Evolutionary conservation across 2,329 filamentous ascomycete species (phyloP).

Genomic region (Sporothrix luriei): DNA sequence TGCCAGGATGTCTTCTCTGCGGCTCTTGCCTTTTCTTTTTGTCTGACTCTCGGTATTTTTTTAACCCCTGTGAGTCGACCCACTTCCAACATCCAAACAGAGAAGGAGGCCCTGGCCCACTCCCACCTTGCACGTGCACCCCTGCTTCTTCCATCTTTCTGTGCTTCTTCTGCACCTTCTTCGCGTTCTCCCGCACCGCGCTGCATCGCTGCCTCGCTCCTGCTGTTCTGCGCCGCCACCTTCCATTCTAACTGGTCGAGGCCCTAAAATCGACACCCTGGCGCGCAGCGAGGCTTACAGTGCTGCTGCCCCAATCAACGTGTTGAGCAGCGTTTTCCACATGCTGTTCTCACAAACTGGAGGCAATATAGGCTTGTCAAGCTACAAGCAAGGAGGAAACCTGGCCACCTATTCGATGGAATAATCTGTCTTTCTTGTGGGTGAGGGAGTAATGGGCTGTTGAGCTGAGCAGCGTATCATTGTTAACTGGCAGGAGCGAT

Average conservation of each 20-base stretch:
- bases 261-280: constrained; percentile 4
- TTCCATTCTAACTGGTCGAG: constrained; percentile 7
- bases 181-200: not conserved
- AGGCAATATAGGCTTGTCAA: no score
- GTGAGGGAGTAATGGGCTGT: not conserved
- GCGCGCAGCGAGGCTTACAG: constrained; percentile 1
- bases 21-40: not conserved
- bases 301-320: constrained; percentile 16
- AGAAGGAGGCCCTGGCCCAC: constrained; percentile 8
- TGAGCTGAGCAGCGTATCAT: constrained; percentile 12
- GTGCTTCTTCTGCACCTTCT: not conserved
- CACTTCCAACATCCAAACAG: constrained; percentile 12
- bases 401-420: no score
- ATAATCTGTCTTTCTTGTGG: no score
- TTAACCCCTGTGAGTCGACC: not conserved
- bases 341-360: not conserved
- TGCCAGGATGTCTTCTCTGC: constrained; percentile 13
- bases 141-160: not conserved
- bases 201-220: constrained; percentile 10
- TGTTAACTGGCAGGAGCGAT: not conserved
- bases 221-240: not conserved
- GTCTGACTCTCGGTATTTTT: not conserved
- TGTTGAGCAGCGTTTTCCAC: not conserved
- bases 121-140: constrained; percentile 3
- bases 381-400: no score